Percentiles rank a stretch among this genome's conserved stretches.
Conservation (phyloP, 2,329 filamentous ascomycete genomes). For the Diplodia mutila region DNA sequence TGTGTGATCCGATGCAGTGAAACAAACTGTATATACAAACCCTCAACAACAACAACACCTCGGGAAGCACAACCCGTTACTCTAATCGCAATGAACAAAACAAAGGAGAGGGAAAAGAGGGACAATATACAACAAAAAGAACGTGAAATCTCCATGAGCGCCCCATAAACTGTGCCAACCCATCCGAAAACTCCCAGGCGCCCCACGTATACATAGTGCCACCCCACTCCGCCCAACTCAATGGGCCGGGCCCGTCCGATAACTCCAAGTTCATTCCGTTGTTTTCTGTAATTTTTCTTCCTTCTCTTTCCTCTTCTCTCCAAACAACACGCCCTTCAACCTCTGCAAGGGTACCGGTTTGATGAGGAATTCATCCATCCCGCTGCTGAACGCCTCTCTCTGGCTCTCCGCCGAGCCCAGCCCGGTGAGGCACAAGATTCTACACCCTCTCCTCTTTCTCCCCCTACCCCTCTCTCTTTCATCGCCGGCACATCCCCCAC, state of each 20-base stretch:
- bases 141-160: not conserved
- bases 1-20: not conserved
- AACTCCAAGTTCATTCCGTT: not conserved
- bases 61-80: not conserved
- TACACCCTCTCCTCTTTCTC: constrained; percentile 6
- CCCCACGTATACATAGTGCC: not conserved
- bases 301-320: not conserved
- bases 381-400: constrained; percentile 47
- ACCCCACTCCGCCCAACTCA: too few species aligned
- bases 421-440: constrained; percentile 52
- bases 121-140: not conserved
- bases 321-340: not conserved
- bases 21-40: not conserved
- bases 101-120: not conserved
- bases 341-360: constrained; percentile 45
- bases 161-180: not conserved
- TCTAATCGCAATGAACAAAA: not conserved
- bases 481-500: not conserved
- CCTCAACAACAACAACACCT: not conserved
- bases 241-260: too few species aligned
- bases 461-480: constrained; percentile 25
- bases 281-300: not conserved
- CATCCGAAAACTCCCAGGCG: not conserved
- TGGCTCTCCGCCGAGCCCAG: constrained; percentile 49
- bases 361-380: constrained; percentile 52